These are phyloP conservation scores for Psophocarpus tetragonolobus DNA, from an alignment of 306 rosid genomes.

Conservation along the genomic window DNA sequence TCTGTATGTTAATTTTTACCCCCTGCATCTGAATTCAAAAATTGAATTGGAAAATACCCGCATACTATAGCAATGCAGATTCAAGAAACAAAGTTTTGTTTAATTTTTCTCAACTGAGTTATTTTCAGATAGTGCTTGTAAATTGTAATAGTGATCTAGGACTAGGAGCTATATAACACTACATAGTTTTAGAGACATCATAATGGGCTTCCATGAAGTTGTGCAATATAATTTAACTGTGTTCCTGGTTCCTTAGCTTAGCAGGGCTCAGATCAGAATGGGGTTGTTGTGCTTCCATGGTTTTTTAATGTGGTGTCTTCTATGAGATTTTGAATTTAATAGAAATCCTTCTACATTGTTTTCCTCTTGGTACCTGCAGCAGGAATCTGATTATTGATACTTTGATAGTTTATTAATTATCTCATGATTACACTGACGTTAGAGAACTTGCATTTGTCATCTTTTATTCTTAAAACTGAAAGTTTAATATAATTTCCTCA, in stretches of 20 bases:
- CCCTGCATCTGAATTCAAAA: background rate
- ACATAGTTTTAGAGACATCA: background rate
- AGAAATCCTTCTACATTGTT: background rate
- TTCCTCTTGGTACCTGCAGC: background rate
- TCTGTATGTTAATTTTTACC: background rate
- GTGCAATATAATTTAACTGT: background rate
- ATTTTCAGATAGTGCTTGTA: background rate
- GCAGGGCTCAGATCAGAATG: background rate
- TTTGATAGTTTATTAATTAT: background rate
- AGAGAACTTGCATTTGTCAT: background rate
- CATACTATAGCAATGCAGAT: slow-evolving; percentile 3
- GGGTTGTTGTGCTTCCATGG: background rate
- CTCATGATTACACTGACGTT: background rate
- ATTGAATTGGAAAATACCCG: background rate
- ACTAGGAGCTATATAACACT: background rate
- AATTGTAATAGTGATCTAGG: background rate
- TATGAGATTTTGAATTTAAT: background rate
- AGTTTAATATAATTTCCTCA: slow-evolving; percentile 30
- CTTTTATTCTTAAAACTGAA: slow-evolving; percentile 1
- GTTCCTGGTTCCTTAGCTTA: background rate
- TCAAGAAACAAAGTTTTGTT: background rate
- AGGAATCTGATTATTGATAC: background rate
- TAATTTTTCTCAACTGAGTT: background rate
- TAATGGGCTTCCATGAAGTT: background rate
- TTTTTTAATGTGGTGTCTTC: background rate